A percentile compares a stretch with the other conserved stretches of the same genome.
Conservation (phyloP, 495 filamentous ascomycete species). For the Halenospora varia region DNA sequence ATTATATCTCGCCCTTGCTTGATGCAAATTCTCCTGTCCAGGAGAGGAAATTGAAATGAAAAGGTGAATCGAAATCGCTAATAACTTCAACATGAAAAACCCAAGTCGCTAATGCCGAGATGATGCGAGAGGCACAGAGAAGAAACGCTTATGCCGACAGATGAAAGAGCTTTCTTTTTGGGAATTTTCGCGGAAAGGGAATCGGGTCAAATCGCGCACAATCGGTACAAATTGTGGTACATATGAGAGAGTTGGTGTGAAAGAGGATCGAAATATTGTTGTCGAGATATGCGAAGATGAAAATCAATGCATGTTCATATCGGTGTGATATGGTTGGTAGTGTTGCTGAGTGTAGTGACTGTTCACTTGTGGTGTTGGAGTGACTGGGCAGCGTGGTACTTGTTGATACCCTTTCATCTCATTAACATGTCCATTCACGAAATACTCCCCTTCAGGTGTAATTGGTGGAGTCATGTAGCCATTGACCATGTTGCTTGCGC, state of each 20-base stretch:
- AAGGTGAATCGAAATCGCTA: slow-evolving; percentile 15
- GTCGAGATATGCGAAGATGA: neutral
- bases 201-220: slow-evolving; percentile 11
- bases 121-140: slow-evolving; percentile 26
- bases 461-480: slow-evolving; percentile 94
- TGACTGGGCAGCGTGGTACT: slow-evolving; percentile 46
- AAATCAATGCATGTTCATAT: slow-evolving; percentile 23
- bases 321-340: slow-evolving; percentile 26
- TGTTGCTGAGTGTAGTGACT: slow-evolving; percentile 24
- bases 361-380: slow-evolving; percentile 40
- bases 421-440: slow-evolving; percentile 35
- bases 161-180: slow-evolving; percentile 15
- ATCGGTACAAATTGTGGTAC: slow-evolving; percentile 29
- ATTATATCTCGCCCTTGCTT: neutral
- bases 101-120: slow-evolving; percentile 31
- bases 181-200: slow-evolving; percentile 14
- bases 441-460: slow-evolving; percentile 79
- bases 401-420: slow-evolving; percentile 44
- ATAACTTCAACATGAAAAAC: slow-evolving; percentile 17
- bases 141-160: slow-evolving; percentile 30
- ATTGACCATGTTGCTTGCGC: slow-evolving; percentile 56
- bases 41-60: slow-evolving; percentile 16
- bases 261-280: slow-evolving; percentile 10
- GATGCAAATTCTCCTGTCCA: neutral
- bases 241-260: slow-evolving; percentile 21